A percentile compares a stretch with the other conserved stretches of the same genome.
phyloP scores from a whole-genome alignment of 2,329 filamentous ascomycete species.

The Chaetothyriales sp. region DNA sequence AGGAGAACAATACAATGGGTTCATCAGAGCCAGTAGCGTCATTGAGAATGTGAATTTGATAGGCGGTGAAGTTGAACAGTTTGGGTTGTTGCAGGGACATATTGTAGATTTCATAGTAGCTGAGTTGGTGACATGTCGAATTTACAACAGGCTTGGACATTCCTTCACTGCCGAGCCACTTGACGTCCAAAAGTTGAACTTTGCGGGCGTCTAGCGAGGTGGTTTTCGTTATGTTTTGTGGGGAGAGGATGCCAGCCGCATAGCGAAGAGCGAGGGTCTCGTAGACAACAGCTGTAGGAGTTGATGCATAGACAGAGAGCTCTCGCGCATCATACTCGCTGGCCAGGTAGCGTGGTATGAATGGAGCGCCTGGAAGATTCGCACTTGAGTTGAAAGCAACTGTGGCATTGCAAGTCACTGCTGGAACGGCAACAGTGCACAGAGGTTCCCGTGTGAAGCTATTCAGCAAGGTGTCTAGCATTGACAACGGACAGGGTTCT shows the following conservation, averaged over 20 bases:
- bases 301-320: not conserved
- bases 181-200: not conserved
- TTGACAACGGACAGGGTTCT: not conserved
- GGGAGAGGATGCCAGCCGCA: not conserved
- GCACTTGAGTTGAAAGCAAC: not conserved
- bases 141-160: not conserved
- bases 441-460: no score
- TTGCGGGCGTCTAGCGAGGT: not conserved
- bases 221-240: not conserved
- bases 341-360: not conserved
- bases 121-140: not conserved
- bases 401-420: not conserved
- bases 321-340: not conserved
- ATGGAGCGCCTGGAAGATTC: not conserved
- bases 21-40: not conserved
- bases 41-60: not conserved
- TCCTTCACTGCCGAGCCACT: not conserved
- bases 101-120: not conserved
- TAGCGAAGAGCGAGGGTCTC: not conserved
- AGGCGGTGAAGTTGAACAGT: not conserved
- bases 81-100: not conserved
- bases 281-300: not conserved
- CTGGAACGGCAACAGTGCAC: no score
- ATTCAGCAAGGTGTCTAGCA: no score
- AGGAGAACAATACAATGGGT: not conserved